phyloP scores from a whole-genome alignment of 2,329 filamentous ascomycete species.

The Hypoxylon sp. region DNA sequence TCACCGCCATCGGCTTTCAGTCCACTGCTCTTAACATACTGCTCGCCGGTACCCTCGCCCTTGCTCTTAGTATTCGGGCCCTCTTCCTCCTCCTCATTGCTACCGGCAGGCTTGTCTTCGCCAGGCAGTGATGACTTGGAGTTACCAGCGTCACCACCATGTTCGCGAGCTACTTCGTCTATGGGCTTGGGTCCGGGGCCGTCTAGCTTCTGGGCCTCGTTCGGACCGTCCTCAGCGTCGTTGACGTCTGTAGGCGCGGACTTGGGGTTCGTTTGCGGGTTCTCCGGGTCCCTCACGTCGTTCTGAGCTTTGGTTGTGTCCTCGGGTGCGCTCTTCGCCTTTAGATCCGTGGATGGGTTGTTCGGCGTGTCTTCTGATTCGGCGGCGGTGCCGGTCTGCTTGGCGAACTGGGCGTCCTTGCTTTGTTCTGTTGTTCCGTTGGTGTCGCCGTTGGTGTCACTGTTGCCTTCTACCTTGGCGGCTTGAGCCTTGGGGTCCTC shows the following conservation, averaged over 20 bases:
- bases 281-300: constrained; percentile 57
- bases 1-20: constrained; percentile 74
- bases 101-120: constrained; percentile 49
- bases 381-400: constrained; percentile 47
- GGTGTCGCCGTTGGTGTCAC: constrained; percentile 35
- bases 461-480: constrained; percentile 31
- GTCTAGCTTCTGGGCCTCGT: constrained; percentile 55
- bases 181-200: constrained; percentile 61
- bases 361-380: constrained; percentile 46
- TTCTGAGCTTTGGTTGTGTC: constrained; percentile 54
- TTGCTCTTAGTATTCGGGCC: constrained; percentile 52
- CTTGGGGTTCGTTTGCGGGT: constrained; percentile 54
- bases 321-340: constrained; percentile 42
- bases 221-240: constrained; percentile 51
- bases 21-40: constrained; percentile 70
- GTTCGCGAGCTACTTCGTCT: constrained; percentile 49
- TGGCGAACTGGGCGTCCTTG: constrained; percentile 42
- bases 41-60: constrained; percentile 65
- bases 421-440: constrained; percentile 18
- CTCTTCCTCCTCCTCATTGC: constrained; percentile 44
- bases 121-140: neutral
- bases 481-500: constrained; percentile 37
- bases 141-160: constrained; percentile 51
- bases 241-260: constrained; percentile 56
- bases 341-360: constrained; percentile 49